phyloP scores from a whole-genome alignment of 2,329 filamentous ascomycete species.

The Xylariaceae sp. region DNA sequence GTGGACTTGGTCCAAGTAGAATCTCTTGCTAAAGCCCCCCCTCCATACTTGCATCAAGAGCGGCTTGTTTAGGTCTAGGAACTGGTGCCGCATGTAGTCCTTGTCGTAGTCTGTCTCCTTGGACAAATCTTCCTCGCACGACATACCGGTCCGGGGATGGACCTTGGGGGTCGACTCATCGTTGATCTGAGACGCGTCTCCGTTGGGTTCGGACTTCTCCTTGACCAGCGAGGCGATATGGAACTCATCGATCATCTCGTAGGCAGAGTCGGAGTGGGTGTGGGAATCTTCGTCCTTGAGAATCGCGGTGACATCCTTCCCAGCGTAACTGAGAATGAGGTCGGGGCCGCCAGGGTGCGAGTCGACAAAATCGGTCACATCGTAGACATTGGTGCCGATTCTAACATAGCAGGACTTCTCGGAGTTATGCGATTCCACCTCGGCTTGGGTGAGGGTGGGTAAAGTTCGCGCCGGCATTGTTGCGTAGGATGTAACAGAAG shows the following conservation, averaged over 20 bases:
- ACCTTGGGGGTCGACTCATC: conserved; percentile 37
- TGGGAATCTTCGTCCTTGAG: conserved; percentile 84
- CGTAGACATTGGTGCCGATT: conserved; percentile 87
- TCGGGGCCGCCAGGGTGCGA: conserved; percentile 90
- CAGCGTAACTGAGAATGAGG: conserved; percentile 85
- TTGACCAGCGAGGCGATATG: conserved; percentile 78
- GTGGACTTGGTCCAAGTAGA: conserved; percentile 96
- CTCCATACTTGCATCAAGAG: conserved; percentile 86
- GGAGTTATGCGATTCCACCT: conserved; percentile 81
- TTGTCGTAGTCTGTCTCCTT: conserved; percentile 75
- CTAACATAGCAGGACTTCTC: conserved; percentile 90
- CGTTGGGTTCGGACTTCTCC: conserved; percentile 51
- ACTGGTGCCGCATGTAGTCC: conserved; percentile 92
- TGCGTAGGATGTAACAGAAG: conserved; percentile 9
- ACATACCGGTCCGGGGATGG: conserved; percentile 80
- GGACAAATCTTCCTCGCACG: conserved; percentile 80
- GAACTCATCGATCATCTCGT: conserved; percentile 88
- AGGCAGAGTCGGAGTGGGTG: conserved; percentile 86
- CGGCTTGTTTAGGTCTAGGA: conserved; percentile 84
- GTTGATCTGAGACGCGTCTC: conserved; percentile 40
- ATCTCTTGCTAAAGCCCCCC: conserved; percentile 89
- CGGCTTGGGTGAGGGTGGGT: conserved; percentile 77
- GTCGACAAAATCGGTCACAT: conserved; percentile 88
- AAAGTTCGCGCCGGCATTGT: conserved; percentile 80
- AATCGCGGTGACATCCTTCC: conserved; percentile 82